Evolutionary conservation across 805 yeast species (phyloP), one percentile per base, ranked within the genome.

Genomic region (Barnettozyma californica): DNA sequence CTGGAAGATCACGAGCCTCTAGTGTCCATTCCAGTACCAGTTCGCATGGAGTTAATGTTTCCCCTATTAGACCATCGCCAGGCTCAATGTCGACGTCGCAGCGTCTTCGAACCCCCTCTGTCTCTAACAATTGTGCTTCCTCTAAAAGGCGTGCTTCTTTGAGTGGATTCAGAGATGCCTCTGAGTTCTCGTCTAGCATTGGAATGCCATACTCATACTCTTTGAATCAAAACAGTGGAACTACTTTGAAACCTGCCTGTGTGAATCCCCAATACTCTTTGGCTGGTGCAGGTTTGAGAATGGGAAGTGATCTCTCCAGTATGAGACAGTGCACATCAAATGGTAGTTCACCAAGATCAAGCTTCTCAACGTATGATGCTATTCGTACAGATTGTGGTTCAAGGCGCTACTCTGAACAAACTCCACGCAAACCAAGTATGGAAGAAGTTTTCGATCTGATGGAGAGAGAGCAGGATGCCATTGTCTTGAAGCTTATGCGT

Each of bases 391-490:
- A 49, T 4, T 33, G 53, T 14, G 37, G 51, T 3, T 45, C 42
- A 19, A 52, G 61, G 45, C 56, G 60, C 26, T 55, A 51, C 43
- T 51, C 57, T 21, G 61, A 58, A 39, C 47, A 48, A 4, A 16
- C 52, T 16, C 40, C 45, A 44, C 35, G 47, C 20, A 45, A 58
- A 38, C 63, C 68, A 36, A 67, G 66, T 35, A 68, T 72, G 9
- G 83, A 75, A 26, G 76, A 78, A 52, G 69, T 78, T 18, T 73
- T 80, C 35, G 82, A 80, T 58, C 60, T 73, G 33, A 78, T 84
- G 81, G 91, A 84, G 57, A 71, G 81, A 45, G 89, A 84, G 64
- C 90, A 84, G 61, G 91, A 84, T 58, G 87, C 86, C 2, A 81
- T 83, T 21, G 90, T 84, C 18, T 67, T 83, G 58, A 77, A 75